Base-by-base conservation (phyloP, 768 basidiomycete species). In the Sarcomyxa edulis region DNA sequence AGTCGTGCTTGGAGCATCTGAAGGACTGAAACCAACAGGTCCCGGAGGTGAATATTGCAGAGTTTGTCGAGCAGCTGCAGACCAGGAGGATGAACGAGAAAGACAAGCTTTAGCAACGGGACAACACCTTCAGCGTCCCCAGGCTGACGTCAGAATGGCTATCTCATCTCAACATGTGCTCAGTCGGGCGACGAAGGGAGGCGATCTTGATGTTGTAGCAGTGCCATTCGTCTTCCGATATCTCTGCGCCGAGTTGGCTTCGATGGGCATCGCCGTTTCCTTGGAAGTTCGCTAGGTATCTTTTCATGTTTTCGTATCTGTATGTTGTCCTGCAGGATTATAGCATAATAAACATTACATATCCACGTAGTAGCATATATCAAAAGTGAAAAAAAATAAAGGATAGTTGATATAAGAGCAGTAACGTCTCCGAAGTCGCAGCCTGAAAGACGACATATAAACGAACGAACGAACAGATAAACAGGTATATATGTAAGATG, bases 181-280 rank as follows among this genome's bases (percentile, higher is more conserved):
- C 23, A 68, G 74, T 34, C 60, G 64, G 25, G 61, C 71, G 18
- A 62, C 63, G 38, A 84, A 81, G 61, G 86, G 85, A 22, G 82
- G 85, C 11, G 81, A 92, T 48, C 77, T 99, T 58, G 96, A 97
- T 60, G 83, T 99, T 32, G 81, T 99, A 37, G 95, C 95, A 9
- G 76, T 99, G 15, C 96, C 96, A 6, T 97, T 88, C 53, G 93
- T 95, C 35, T 95, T 96, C 64, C 74, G 90, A 34, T 90, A 93
- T 65, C 72, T 97, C 8, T 93, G 94, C 55, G 87, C 94, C 2
- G 96, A 99, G 65, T 66, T 99, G 49, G 94, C 94, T n/a, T 85
- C 90, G 12, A 98, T 98, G 95, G 95, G 96, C 32, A 97, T 99
- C 51, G 79, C 85, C 24, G 74, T 98, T 35, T 87, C 89, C 33